Percentiles rank a stretch among this genome's conserved stretches.
Evolutionary conservation across 1,139 yeast genomes (phyloP).

Genomic region (Magnusiomyces suaveolens): DNA sequence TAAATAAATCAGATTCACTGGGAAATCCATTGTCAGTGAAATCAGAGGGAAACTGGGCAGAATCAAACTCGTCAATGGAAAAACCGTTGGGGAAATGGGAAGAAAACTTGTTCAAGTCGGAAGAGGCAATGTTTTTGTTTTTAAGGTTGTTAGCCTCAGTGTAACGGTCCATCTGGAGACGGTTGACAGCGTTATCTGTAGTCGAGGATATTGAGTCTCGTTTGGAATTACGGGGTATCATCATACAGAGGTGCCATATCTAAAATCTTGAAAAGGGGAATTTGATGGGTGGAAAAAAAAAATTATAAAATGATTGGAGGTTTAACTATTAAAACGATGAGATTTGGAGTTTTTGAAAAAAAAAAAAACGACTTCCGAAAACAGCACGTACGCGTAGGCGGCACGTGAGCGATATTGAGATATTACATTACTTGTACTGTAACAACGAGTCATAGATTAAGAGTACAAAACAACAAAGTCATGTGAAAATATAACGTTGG

Average conservation of each 20-base stretch:
- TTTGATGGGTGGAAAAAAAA: not conserved
- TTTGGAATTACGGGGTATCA: conserved; percentile 1
- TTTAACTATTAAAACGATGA: too few relatives aligned
- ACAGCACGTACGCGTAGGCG: too few relatives aligned
- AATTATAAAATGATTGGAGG: not conserved
- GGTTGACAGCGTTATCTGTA: not conserved
- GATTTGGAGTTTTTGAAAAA: not conserved
- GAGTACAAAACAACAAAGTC: too few relatives aligned
- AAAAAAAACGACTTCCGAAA: not conserved
- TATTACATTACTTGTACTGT: too few relatives aligned
- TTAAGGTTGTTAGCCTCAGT: not conserved
- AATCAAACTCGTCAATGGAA: not conserved
- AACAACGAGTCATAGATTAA: too few relatives aligned
- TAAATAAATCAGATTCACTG: not conserved
- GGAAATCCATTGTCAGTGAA: not conserved
- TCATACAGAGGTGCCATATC: not conserved
- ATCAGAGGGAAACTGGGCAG: not conserved
- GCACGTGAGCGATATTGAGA: too few relatives aligned
- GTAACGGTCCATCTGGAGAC: not conserved
- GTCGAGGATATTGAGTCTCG: not conserved
- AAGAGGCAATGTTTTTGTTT: not conserved
- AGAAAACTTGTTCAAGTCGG: not conserved
- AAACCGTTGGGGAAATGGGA: not conserved
- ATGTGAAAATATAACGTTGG: too few relatives aligned
- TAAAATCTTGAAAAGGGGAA: too few relatives aligned